A percentile compares a stretch with the other conserved stretches of the same genome.
These are phyloP conservation scores for Leishmania lainsoni DNA, from an alignment of 208 protist genomes.

Conservation along the genomic window DNA sequence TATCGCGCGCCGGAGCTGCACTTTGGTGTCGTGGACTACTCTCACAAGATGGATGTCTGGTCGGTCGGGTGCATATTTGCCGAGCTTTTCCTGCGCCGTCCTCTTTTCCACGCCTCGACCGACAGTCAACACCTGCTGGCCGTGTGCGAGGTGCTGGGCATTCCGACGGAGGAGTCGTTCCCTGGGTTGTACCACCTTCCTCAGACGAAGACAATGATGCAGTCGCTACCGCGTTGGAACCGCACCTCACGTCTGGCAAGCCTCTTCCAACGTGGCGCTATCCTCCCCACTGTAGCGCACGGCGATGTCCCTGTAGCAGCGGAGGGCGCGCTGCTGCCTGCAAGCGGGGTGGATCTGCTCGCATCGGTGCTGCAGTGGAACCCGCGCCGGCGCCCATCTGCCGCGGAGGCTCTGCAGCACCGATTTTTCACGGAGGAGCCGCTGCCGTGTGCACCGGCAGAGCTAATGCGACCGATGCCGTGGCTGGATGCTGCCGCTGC, in stretches of 20 bases:
- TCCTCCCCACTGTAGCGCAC: conserved; percentile 20
- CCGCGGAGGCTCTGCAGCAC: conserved; percentile 73
- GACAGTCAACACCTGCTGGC: conserved; percentile 89
- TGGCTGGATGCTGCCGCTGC: conserved; percentile 16
- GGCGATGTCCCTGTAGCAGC: conserved; percentile 18
- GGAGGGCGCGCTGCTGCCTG: conserved; percentile 26
- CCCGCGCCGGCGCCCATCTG: conserved; percentile 71
- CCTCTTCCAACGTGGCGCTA: conserved; percentile 43
- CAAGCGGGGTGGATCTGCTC: conserved; percentile 77
- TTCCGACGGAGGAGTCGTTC: conserved; percentile 90
- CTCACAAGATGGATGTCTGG: conserved; percentile 96
- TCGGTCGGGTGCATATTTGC: conserved; percentile 97
- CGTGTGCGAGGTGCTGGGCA: conserved; percentile 93
- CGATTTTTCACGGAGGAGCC: conserved; percentile 81
- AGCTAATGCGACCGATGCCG: conserved; percentile 73
- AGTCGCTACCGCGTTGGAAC: conserved; percentile 59
- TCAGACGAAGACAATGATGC: conserved; percentile 51
- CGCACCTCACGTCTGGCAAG: conserved; percentile 46
- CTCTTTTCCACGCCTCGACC: conserved; percentile 93
- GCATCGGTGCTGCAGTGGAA: conserved; percentile 75
- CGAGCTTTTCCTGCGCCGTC: conserved; percentile 97
- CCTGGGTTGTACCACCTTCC: conserved; percentile 76
- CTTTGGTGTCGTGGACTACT: conserved; percentile 86
- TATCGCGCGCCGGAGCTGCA: conserved; percentile 96
- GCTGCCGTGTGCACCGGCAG: conserved; percentile 61